Base-by-base conservation (phyloP, 345 rosid species). In the Acer negundo region DNA sequence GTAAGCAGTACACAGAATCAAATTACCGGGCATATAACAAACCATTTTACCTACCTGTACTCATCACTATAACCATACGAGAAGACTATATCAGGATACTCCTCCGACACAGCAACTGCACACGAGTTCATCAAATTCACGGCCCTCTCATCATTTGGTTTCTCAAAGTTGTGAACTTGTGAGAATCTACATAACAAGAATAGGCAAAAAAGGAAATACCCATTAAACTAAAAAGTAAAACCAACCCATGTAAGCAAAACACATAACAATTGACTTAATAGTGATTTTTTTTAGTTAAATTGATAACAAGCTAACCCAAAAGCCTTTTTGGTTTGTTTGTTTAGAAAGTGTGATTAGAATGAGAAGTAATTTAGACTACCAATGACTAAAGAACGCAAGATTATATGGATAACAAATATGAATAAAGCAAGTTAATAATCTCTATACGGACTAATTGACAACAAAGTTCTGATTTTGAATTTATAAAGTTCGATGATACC, bases 61-160 rank as follows among this genome's bases (percentile, higher is more conserved):
- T 93, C 96, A 77, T 92, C 93, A 74, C 90, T 80, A 81, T 83
- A 91, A 42, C 99, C 98, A 83, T 92, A 95, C 0, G 94, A 88
- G 82, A 92, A 95, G 49, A 87, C 83, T 15, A 95, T 84, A 78
- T 91, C 99, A 17, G 96, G 97, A 80, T 75, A 93, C 84, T 90
- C 92, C 81, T 90, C 92, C 62, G 86, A 35, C 67, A 92, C 87
- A 8, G 89, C 89, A 72, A 78, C 75, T 4, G 94, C 91, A 80
- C 93, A 95, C 0, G 88, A 84, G 76, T 90, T 90, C 98, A 95
- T 91, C 85, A 93, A 87, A 59, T 81, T 77, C 82, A 93, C 76
- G 0, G 92, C 89, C 66, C 75, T 85, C 81, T 82, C 88, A 77
- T 93, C 97, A 71, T 90, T 87, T 31, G 99, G 97, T 82, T 86